Base-by-base conservation (phyloP, 2,329 filamentous ascomycete genomes). In the Capronia epimyces region DNA sequence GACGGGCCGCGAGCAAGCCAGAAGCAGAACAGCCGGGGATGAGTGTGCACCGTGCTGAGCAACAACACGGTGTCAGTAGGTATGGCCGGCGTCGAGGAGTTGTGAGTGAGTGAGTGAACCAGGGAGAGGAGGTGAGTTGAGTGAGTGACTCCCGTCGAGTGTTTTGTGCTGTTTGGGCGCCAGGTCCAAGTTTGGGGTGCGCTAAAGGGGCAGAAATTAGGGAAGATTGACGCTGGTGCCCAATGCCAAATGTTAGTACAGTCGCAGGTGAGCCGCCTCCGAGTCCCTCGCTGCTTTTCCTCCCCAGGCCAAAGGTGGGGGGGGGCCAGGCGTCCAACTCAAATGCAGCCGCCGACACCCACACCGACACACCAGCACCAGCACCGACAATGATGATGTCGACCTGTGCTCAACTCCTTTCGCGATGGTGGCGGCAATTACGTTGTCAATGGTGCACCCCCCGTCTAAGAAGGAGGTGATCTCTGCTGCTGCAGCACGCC, bases 1-100 rank as follows among this genome's bases (percentile, higher is more conserved):
- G 45, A 40, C 25, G 32, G 45, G 50, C 53, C 53, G 49, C 50
- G 46, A 37, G 27, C 16, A 25, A 25, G 31, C 31, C 43, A 24
- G 29, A 46, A 32, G 36, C 36, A 40, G n/a, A 13, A 16, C 31
- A n/a, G 31, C 31, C 15, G 9, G 31, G 9, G 31, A 34, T 34
- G 12, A n/a, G 12, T 34, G 10, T 34, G 9, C 10, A 13, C 6
- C 6, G 15, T 34, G 5, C 10, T 27, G 24, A 27, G 24, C 24
- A 32, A n/a, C 29, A 32, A 32, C 29, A 32, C 29, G 7, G 29
- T 27, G 10, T 6, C 29, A 32, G 29, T n/a, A n/a, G n/a, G n/a
- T n/a, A n/a, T n/a, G n/a, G n/a, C n/a, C n/a, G n/a, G n/a, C n/a
- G n/a, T n/a, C n/a, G n/a, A n/a, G n/a, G n/a, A n/a, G n/a, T n/a